Percentiles rank a stretch among this genome's conserved stretches.
These are phyloP conservation scores for Cyclotella choctawhatcheeana DNA, from an alignment of 108 stramenopile genomes.

Conservation along the genomic window DNA sequence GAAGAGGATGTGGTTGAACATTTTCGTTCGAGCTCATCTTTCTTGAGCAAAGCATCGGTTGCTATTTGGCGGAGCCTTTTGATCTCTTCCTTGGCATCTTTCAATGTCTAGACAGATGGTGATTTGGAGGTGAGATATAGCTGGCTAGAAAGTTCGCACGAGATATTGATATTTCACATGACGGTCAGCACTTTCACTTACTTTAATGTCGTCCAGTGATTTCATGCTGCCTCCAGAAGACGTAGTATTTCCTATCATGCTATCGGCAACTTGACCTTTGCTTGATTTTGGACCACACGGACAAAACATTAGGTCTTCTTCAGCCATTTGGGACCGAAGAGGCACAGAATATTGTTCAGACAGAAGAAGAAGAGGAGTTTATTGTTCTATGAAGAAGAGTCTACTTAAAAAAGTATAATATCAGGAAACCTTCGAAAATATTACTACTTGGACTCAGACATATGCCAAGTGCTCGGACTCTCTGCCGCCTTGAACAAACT, in stretches of 20 bases:
- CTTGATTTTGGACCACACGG: constrained; percentile 1
- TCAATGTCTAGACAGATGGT: constrained; percentile 21
- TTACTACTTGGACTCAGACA: too few relatives aligned
- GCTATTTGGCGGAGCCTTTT: constrained; percentile 40
- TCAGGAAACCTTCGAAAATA: too few relatives aligned
- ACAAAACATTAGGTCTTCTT: neutral
- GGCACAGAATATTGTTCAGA: too few relatives aligned
- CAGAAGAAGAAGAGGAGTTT: too few relatives aligned
- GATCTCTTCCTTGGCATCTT: constrained; percentile 55
- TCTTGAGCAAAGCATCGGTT: constrained; percentile 36
- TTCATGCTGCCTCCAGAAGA: too few relatives aligned
- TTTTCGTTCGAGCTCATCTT: constrained; percentile 31
- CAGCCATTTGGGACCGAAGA: too few relatives aligned
- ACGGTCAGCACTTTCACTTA: too few relatives aligned
- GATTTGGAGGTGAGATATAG: neutral
- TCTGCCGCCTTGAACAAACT: too few relatives aligned
- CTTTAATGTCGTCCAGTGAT: constrained; percentile 41
- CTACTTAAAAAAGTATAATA: too few relatives aligned
- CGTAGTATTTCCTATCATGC: constrained; percentile 43
- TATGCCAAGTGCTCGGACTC: too few relatives aligned
- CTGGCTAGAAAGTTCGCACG: neutral
- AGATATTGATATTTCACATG: neutral
- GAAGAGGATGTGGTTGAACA: constrained; percentile 10
- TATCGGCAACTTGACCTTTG: constrained; percentile 17
- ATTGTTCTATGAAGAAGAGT: too few relatives aligned